phyloP scores from a whole-genome alignment of 2,329 filamentous ascomycete genomes.

The Aspergillus fumigatiaffinis region DNA sequence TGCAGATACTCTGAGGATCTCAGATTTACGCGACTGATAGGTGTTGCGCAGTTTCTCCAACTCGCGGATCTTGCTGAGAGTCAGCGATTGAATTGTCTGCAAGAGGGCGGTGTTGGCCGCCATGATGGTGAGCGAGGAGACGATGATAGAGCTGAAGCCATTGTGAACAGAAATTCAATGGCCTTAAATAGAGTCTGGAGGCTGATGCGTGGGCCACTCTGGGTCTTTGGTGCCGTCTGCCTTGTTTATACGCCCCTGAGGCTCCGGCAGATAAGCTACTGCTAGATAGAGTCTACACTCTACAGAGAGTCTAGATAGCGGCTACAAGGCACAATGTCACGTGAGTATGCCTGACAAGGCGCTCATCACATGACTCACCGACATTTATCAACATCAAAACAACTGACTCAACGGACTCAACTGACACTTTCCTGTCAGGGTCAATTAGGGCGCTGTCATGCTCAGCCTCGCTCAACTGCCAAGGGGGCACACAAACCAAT shows the following conservation, averaged over 20 bases:
- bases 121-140: background rate
- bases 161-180: background rate
- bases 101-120: constrained; percentile 3
- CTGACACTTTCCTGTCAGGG: background rate
- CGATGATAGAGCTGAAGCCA: background rate
- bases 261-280: too few relatives aligned
- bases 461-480: background rate
- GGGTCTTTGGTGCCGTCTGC: too few relatives aligned
- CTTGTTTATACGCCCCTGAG: too few relatives aligned
- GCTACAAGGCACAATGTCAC: too few relatives aligned
- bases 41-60: constrained; percentile 19
- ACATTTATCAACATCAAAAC: too few relatives aligned
- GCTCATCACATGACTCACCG: too few relatives aligned
- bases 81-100: constrained; percentile 18
- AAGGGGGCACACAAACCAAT: background rate
- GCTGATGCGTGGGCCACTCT: background rate
- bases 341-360: too few relatives aligned
- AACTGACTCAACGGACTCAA: too few relatives aligned
- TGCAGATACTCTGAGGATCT: constrained; percentile 5
- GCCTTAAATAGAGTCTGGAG: background rate
- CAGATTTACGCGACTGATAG: constrained; percentile 15
- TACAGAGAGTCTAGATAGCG: too few relatives aligned
- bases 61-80: constrained; percentile 24
- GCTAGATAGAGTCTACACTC: too few relatives aligned
- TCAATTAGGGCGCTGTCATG: too few relatives aligned